Base-by-base conservation (phyloP, 129 eudicot genomes). In the Cynara cardunculus region DNA sequence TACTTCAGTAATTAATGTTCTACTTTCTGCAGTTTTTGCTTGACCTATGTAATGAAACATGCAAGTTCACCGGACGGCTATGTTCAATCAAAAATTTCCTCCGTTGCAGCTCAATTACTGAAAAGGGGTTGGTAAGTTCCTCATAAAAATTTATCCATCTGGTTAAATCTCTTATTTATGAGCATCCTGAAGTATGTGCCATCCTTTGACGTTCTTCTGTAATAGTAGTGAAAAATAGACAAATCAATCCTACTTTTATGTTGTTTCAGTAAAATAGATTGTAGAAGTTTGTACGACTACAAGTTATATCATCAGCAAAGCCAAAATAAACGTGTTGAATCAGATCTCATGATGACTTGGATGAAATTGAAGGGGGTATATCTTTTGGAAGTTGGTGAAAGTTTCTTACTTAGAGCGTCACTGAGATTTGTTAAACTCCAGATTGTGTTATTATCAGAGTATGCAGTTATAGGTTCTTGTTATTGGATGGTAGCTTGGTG, bases 61-160 rank as follows among this genome's bases (percentile, higher is more conserved):
- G 97, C 97, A 21, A 87, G 83, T 72, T 95, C 91, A 74, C 91
- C 85, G 0, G 99, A 92, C 87, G 97, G 97, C 56, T 95, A 89
- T 83, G 99, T 95, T 82, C 93, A 81, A 82, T 86, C 88, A 80
- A 95, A 95, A 83, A 91, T 95, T 86, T 91, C 97, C 35, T 89
- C 97, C 25, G 97, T 95, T 77, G 99, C 97, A 85, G 96, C 97
- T 88, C 99, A 95, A 70, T 89, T 95, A 88, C 71, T 95, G 89
- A 95, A 95, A 87, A 89, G 97, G 89, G 97, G 99, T 34, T 95
- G 99, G 99, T 95, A 83, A 86, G 97, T 86, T 77, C 74, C 74
- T 74, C 11, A 9, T 26, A 9, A 68, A 69, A 21, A 21, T 26
- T 25, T 21, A 53, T 16, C 59, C 22, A 13, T 28, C 32, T 71